Base-by-base conservation (phyloP, 345 rosid species). In the Isatis tinctoria region DNA sequence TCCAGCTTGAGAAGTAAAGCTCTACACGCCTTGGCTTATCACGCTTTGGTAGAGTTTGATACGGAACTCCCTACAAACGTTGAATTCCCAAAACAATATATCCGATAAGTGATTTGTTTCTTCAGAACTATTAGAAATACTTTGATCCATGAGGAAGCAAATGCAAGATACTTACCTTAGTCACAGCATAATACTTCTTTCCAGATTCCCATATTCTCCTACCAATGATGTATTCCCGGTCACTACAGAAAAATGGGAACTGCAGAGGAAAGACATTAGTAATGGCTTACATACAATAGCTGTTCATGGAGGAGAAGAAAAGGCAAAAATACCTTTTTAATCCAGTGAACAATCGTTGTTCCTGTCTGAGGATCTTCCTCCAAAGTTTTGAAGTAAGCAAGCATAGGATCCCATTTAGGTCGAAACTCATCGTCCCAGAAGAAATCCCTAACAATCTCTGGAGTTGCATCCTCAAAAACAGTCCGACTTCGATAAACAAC, bases 401-500 rank as follows among this genome's bases (percentile, higher is more conserved):
- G 96, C 99, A 95, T 92, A 33, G 86, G 84, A 84, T 95, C 99
- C 98, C 98, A 95, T 77, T 90, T 92, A 3, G 90, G 90, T 37
- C 99, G 85, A 83, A 92, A 89, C 53, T 90, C 98, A 70, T 95
- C 98, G 77, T 92, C 99, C 99, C 99, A 95, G 75, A 95, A 95
- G 87, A 95, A 95, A 82, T 95, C 99, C 82, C 97, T 87, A 27
- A 92, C 97, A 82, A 88, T 64, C 14, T 90, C 97, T 8, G 96
- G 88, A n/a, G 85, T 82, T 43, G 90, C 98, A 78, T 89, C 96
- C 84, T 95, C 99, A 76, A 87, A 95, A 64, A 95, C 96, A 79
- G 97, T 89, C 79, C 91, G 84, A 74, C 92, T 95, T 8, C 92
- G 90, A 51, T 72, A 87, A 61, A 85, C 63, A 48, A 88, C 80